Percentiles rank a stretch among this genome's conserved stretches.
Conservation (phyloP, 805 yeast species). For the Ogataea sp. region DNA sequence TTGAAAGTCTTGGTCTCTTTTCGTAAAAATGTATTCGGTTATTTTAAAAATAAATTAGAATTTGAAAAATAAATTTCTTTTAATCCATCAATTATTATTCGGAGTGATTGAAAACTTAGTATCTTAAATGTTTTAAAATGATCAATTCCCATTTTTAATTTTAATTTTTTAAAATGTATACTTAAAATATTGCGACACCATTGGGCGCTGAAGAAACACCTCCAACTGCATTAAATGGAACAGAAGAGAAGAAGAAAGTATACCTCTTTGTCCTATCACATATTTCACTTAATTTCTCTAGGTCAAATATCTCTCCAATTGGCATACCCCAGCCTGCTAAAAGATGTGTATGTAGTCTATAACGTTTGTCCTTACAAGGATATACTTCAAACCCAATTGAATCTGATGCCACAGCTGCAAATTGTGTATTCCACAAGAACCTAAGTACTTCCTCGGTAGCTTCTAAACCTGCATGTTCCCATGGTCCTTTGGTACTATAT, state of each 20-base stretch:
- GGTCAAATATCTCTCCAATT: constrained; percentile 26
- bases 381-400: constrained; percentile 10
- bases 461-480: constrained; percentile 9
- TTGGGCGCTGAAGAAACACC: constrained; percentile 31
- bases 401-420: constrained; percentile 10
- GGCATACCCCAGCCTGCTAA: constrained; percentile 26
- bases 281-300: constrained; percentile 19
- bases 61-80: too few species aligned
- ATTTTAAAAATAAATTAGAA: too few species aligned
- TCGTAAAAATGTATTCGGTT: too few species aligned
- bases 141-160: too few species aligned
- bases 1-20: too few species aligned
- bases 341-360: constrained; percentile 9
- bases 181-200: constrained; percentile 36
- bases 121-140: too few species aligned
- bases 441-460: constrained; percentile 5
- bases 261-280: constrained; percentile 19
- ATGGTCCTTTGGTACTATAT: constrained; percentile 8
- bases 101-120: too few species aligned
- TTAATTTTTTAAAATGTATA: too few species aligned
- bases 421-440: constrained; percentile 9
- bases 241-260: constrained; percentile 23
- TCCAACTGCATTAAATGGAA: constrained; percentile 25
- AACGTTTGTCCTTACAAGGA: constrained; percentile 2
- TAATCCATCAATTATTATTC: too few species aligned